Evolutionary conservation across 2,329 filamentous ascomycete species (phyloP), one percentile per base, ranked within the genome.

Genomic region (Penicillium sp.): DNA sequence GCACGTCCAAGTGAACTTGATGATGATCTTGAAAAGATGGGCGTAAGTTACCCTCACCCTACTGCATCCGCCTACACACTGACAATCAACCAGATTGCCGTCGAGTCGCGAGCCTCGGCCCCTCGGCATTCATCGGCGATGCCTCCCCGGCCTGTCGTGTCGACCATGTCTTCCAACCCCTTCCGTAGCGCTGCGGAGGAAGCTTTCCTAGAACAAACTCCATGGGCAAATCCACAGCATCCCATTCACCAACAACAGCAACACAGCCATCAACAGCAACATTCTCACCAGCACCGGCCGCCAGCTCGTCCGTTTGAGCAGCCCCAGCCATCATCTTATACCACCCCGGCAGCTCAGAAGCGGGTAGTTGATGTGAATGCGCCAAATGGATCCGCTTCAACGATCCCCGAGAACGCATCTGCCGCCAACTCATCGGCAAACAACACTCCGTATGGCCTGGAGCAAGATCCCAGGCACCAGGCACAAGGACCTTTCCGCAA

Each of bases 191-290:
- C 88, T 38, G 89, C 89, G 22, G 89, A 90, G 64, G 90, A 95
- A 71, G 88, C 93, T 59, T 96, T 94, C 63, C 82, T 96, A 51
- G 90, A 95, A 67, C 88, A 93, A 62, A 96, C 90, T 5, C 88
- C 92, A 1, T 97, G 92, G 92, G 91, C 92, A 34, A 96, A 96
- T 68, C 90, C 92, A 16, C 90, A 93, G 62, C 88, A 91, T 68
- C 86, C 88, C 6, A 82, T 85, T 9, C 87, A 90, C 67, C 81
- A 83, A 56, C 69, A 76, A 58, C 70, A 77, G 49, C 71, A 75
- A 40, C 73, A 76, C 66, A 81, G 83, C 57, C 69, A 76, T 57
- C 70, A 76, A 46, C 72, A 83, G 56, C 69, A 76, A 57, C 70
- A 76, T 46, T 72, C 75, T 40, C 73, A 76, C 39, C 73, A 68